These are phyloP conservation scores for Beauveria rudraprayagi DNA, from an alignment of 2,329 filamentous ascomycete genomes.

Conservation along the genomic window DNA sequence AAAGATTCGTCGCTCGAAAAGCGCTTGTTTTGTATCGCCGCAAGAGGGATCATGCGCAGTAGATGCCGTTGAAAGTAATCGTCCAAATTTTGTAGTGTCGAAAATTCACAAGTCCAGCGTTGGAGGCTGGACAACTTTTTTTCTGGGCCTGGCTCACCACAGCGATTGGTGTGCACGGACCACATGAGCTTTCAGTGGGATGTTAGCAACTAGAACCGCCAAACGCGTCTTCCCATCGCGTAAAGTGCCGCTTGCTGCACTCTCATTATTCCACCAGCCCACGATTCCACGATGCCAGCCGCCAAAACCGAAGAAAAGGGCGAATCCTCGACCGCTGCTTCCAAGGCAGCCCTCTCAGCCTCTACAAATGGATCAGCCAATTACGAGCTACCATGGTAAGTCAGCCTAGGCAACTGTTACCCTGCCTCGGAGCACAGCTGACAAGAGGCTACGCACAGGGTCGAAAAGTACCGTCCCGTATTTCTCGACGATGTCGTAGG, in stretches of 20 bases:
- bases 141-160: conserved; percentile 15
- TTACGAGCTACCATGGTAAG: conserved; percentile 75
- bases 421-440: conserved; percentile 17
- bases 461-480: conserved; percentile 93
- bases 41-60: not conserved
- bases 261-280: conserved; percentile 13
- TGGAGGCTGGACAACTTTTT: conserved; percentile 22
- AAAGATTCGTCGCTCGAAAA: not conserved
- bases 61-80: not conserved
- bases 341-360: conserved; percentile 46
- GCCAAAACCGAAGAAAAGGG: conserved; percentile 44
- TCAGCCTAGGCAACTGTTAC: conserved; percentile 3
- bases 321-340: conserved; percentile 53
- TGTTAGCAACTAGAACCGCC: not conserved
- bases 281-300: conserved; percentile 35
- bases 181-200: conserved; percentile 12
- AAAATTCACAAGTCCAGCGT: conserved; percentile 4
- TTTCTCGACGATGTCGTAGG: conserved; percentile 96
- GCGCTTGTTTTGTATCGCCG: not conserved
- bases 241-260: conserved; percentile 25
- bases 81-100: conserved; percentile 9
- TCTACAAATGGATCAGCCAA: conserved; percentile 42
- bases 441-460: conserved; percentile 49
- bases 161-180: conserved; percentile 20
- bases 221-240: conserved; percentile 30